Conservation (phyloP, 192 early-diverging fungal species). For the Coemansia sp. region DNA sequence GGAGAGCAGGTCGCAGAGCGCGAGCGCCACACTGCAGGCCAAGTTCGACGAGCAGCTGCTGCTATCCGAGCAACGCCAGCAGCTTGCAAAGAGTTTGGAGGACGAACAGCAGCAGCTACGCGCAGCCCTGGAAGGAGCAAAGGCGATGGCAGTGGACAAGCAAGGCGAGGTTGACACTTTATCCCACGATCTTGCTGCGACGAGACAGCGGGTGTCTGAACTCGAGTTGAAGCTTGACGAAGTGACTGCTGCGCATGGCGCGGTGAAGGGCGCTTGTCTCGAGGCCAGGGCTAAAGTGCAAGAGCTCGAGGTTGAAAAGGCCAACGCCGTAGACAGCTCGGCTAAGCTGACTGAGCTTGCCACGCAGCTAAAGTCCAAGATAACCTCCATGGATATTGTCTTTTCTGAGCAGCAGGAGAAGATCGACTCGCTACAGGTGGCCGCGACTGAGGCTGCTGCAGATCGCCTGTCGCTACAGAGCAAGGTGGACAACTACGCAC, state of each 20-base stretch:
- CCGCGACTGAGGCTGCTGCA: neutral
- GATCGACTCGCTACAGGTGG: slow-evolving; percentile 12
- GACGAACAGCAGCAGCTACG: neutral
- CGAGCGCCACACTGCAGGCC: neutral
- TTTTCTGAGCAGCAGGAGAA: neutral
- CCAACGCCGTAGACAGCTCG: slow-evolving; percentile 41
- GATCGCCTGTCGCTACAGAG: neutral
- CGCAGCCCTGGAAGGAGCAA: neutral
- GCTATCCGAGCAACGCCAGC: neutral
- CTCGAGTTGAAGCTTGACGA: slow-evolving; percentile 14
- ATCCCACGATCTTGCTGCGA: slow-evolving; percentile 12
- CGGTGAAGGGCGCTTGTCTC: neutral
- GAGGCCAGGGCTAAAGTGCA: slow-evolving; percentile 14
- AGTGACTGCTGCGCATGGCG: neutral
- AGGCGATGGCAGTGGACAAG: neutral
- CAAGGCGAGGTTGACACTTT: neutral
- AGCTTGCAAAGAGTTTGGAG: neutral
- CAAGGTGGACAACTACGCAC: neutral
- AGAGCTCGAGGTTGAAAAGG: slow-evolving; percentile 40
- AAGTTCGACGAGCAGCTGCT: slow-evolving; percentile 7
- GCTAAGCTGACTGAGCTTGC: slow-evolving; percentile 38
- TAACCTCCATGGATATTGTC: neutral
- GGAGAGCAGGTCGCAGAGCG: neutral
- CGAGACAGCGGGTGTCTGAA: neutral
- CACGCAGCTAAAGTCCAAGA: slow-evolving; percentile 20